phyloP scores from a whole-genome alignment of 495 filamentous ascomycete species.

The Achaetomiella virescens region DNA sequence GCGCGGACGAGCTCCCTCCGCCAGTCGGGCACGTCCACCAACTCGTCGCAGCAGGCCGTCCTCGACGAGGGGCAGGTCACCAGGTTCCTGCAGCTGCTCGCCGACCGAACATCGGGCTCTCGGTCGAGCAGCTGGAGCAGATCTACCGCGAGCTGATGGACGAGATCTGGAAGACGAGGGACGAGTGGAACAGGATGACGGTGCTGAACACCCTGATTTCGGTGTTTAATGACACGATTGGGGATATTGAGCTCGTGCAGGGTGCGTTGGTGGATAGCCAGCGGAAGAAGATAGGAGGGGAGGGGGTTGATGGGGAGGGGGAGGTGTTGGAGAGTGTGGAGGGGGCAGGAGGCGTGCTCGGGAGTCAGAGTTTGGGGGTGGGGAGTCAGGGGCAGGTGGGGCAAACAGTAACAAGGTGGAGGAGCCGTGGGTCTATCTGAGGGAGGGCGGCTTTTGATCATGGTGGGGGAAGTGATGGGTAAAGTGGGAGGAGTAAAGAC shows the following conservation, averaged over 20 bases:
- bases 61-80: conserved; percentile 52
- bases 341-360: background rate
- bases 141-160: conserved; percentile 88
- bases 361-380: background rate
- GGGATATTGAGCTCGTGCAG: conserved; percentile 71
- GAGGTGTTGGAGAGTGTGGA: conserved; percentile 12
- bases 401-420: background rate
- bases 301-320: background rate
- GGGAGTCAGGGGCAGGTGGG: background rate
- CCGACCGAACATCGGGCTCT: conserved; percentile 65
- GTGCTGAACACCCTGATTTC: conserved; percentile 56
- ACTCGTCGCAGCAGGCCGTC: conserved; percentile 45
- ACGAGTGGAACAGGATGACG: conserved; percentile 71
- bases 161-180: conserved; percentile 68
- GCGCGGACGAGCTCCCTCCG: conserved; percentile 16
- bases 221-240: conserved; percentile 74
- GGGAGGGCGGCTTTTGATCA: background rate
- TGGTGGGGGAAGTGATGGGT: background rate
- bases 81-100: conserved; percentile 53
- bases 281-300: conserved; percentile 7
- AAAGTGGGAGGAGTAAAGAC: too few relatives aligned
- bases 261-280: conserved; percentile 30
- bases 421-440: conserved; percentile 18
- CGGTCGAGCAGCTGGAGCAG: conserved; percentile 91
- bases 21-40: conserved; percentile 25